Conservation (phyloP, 495 filamentous ascomycete species). For the Articulospora tetracladia region DNA sequence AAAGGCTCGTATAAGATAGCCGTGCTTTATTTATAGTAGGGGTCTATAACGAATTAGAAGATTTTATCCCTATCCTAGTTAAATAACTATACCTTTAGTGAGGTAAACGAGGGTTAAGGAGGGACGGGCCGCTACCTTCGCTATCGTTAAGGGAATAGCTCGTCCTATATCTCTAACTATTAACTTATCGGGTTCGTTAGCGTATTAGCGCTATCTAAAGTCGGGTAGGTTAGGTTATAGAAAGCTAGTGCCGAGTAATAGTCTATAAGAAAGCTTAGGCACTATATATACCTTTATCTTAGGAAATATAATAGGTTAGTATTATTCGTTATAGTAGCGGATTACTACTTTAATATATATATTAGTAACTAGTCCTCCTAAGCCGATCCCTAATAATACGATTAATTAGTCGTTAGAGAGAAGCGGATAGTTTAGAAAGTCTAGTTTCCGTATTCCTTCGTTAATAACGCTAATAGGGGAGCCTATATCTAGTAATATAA, state of each 20-base stretch:
- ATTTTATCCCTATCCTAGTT: not conserved
- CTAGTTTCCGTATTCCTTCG: no score
- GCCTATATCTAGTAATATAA: no score
- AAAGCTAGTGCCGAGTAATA: not conserved
- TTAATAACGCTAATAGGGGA: no score
- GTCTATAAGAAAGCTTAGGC: not conserved
- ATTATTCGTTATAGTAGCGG: not conserved
- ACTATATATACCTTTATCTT: not conserved
- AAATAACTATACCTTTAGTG: not conserved
- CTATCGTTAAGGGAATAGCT: not conserved
- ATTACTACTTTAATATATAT: not conserved
- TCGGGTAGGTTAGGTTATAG: not conserved
- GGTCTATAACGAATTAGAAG: not conserved
- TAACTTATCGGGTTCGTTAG: not conserved
- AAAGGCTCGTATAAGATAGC: not conserved
- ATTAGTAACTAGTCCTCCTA: not conserved
- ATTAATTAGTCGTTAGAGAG: no score
- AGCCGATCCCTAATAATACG: not conserved
- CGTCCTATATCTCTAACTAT: not conserved
- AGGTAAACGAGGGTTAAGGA: not conserved
- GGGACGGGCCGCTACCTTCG: not conserved
- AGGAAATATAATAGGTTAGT: not conserved
- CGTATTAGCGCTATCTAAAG: not conserved
- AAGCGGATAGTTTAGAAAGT: no score
- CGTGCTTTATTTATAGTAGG: not conserved